Evolutionary conservation across 1,139 yeast species (phyloP), one percentile per base, ranked within the genome.

Genomic region (Suhomyces ambrosiae): DNA sequence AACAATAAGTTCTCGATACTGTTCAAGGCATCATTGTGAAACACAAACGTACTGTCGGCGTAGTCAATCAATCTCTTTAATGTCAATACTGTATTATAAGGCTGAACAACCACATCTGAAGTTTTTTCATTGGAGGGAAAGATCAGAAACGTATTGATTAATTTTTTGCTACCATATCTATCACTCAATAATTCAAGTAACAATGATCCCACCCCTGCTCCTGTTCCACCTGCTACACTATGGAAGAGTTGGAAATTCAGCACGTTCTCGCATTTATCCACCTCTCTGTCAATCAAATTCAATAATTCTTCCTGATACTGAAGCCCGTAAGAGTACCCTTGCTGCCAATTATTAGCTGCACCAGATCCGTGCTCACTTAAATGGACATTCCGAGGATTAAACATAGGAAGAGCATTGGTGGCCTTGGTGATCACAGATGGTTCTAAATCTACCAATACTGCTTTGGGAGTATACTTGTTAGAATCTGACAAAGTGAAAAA

Each of bases 221-320:
- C 98, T 0, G 98, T 92, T 24, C 98, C 98, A 17, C 98, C 98
- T 0, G 97, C 97, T n/a, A 94, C 95, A 11, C 97, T 87, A 60
- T 92, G 98, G 40, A 90, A 63, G 47, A 92, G 65, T 67, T 89
- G 96, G 59, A 94, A 92, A 5, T 95, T 95, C 45, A 89, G 92
- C 38, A 90, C 67, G 42, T 86, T 84, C 46, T 92, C 98, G 52
- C 96, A 85, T 27, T 87, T 85, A 55, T 92, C 98, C 29, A 90
- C 76, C 53, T 92, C 97, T 43, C 95, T 73, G 55, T 90, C 97
- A 31, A 92, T 75, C 75, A 90, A 79, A 53, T 88, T 92, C 46
- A 87, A 53, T 31, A 92, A 66, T 15, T 79, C 82, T 37, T 89
- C 97, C 38, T 77, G 75, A 45, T 85, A 77, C 31, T 71, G 68